phyloP scores from a whole-genome alignment of 768 basidiomycete genomes.

The Strobilomyces echinocephalus region DNA sequence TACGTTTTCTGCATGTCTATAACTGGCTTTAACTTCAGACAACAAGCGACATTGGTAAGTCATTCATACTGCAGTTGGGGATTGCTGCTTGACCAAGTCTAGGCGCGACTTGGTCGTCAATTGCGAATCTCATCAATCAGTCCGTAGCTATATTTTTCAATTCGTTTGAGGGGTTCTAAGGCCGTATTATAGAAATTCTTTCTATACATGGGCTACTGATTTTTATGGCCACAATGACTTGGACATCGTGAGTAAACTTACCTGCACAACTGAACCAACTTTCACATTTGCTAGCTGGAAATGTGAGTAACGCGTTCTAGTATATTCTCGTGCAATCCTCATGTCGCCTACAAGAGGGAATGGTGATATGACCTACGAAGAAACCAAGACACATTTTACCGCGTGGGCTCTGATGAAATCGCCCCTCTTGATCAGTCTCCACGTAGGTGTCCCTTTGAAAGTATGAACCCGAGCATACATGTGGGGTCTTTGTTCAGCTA shows the following conservation, averaged over 20 bases:
- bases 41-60: constrained; percentile 44
- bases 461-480: constrained; percentile 1
- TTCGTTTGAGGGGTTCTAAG: not conserved
- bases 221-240: constrained; percentile 68
- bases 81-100: constrained; percentile 1
- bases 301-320: constrained; percentile 35
- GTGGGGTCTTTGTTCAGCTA: constrained; percentile 33
- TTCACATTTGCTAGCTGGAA: constrained; percentile 41
- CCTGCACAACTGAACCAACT: constrained; percentile 1
- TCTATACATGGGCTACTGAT: constrained; percentile 56
- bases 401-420: constrained; percentile 72
- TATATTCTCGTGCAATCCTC: not conserved
- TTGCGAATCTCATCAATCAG: constrained; percentile 53
- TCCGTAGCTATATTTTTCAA: constrained; percentile 18
- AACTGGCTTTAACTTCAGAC: constrained; percentile 34
- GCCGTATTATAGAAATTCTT: constrained; percentile 49
- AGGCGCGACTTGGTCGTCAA: constrained; percentile 47
- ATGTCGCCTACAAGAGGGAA: constrained; percentile 45
- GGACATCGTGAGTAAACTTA: constrained; percentile 47
- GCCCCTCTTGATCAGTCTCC: constrained; percentile 58
- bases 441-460: constrained; percentile 34
- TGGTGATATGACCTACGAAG: constrained; percentile 55
- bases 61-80: not conserved
- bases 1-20: not conserved
- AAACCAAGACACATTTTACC: constrained; percentile 66